Percentiles rank a stretch among this genome's conserved stretches.
These are phyloP conservation scores for Ceratocystis ficicola DNA, from an alignment of 2,329 filamentous ascomycete genomes.

Conservation along the genomic window DNA sequence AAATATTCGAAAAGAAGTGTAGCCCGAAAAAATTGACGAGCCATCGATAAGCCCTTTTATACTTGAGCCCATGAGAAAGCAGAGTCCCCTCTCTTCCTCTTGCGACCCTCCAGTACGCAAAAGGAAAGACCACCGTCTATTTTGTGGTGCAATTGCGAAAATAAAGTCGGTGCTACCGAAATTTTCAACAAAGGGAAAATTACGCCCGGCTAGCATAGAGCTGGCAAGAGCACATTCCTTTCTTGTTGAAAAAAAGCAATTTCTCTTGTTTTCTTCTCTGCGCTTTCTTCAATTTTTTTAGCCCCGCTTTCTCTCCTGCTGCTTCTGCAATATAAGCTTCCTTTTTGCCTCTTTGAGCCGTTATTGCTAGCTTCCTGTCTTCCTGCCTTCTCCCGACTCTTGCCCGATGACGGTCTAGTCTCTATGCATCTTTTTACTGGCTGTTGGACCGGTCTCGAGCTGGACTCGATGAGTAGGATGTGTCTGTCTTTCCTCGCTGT, in stretches of 20 bases:
- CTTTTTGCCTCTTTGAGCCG: not conserved
- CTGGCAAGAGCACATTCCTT: not conserved
- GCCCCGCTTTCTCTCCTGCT: not conserved
- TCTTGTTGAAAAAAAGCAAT: not conserved
- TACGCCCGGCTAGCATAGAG: not conserved
- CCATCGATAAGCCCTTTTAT: not conserved
- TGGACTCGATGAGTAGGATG: not conserved
- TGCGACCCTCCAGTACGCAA: not conserved
- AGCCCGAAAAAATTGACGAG: not conserved
- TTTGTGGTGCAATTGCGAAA: not conserved
- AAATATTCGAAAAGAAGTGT: not conserved
- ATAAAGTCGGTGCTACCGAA: constrained; percentile 9
- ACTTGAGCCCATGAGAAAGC: not conserved
- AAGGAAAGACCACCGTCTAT: not conserved
- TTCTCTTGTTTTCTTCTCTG: not conserved
- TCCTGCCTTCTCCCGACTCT: not conserved
- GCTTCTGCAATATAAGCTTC: not conserved
- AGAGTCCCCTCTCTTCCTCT: not conserved
- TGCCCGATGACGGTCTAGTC: not conserved
- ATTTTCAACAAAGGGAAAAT: not conserved
- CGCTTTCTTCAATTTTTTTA: not conserved
- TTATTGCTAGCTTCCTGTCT: not conserved
- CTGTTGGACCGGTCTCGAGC: not conserved
- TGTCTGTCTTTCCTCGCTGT: not conserved
- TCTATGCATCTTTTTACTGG: no score